These are phyloP conservation scores for Datura wrightii DNA, from an alignment of 257 asterid genomes.

Conservation along the genomic window DNA sequence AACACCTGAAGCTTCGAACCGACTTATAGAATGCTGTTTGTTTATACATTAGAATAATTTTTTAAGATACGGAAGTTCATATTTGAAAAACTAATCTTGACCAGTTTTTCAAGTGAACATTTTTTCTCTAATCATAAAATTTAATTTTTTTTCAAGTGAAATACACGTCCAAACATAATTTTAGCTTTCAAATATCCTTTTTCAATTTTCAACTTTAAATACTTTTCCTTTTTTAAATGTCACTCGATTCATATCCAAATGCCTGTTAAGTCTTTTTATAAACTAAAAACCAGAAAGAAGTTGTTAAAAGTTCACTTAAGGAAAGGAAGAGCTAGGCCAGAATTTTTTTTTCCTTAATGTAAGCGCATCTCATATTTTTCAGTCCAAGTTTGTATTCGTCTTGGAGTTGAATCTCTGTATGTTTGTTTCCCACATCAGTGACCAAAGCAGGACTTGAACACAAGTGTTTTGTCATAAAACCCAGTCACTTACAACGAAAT, in stretches of 20 bases:
- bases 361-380: constrained; percentile 13
- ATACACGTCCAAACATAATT: not conserved
- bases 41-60: not conserved
- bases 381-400: not conserved
- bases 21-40: not conserved
- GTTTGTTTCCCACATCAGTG: no score
- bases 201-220: not conserved
- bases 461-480: no score
- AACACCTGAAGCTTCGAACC: not conserved
- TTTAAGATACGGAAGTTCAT: no score
- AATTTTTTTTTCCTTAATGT: constrained; percentile 39
- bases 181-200: not conserved
- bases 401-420: not conserved
- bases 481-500: no score
- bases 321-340: not conserved
- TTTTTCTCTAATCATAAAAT: no score
- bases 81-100: no score
- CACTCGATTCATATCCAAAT: not conserved
- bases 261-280: not conserved
- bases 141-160: not conserved
- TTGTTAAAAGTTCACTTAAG: not conserved
- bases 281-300: not conserved
- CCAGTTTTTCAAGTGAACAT: no score
- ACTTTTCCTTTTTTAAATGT: not conserved
- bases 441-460: no score